Conservation (phyloP, 371 early-diverging fungal genomes). For the Mortierella sp. region DNA sequence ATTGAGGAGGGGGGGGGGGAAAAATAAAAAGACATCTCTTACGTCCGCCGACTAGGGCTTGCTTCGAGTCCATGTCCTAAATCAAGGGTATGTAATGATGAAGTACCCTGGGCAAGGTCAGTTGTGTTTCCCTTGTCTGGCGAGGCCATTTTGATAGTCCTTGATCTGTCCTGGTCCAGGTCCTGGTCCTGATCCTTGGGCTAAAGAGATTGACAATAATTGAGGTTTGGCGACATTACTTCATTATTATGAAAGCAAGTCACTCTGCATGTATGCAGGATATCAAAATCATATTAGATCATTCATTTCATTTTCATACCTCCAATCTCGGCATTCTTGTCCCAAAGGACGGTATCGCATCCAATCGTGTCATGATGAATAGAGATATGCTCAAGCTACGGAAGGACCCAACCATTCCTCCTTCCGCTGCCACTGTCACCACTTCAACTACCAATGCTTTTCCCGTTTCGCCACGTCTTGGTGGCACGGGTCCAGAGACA, state of each 20-base stretch:
- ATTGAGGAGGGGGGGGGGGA: neutral
- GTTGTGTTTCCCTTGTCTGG: slow-evolving; percentile 1
- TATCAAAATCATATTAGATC: neutral
- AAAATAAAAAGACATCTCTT: slow-evolving; percentile 2
- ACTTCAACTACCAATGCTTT: slow-evolving; percentile 38
- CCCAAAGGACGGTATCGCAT: neutral
- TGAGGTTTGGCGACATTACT: neutral
- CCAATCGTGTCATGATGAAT: slow-evolving; percentile 26
- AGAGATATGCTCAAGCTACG: slow-evolving; percentile 52
- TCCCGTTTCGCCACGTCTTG: slow-evolving; percentile 35
- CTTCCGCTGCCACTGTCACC: slow-evolving; percentile 42
- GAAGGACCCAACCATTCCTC: slow-evolving; percentile 50
- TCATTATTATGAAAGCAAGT: neutral
- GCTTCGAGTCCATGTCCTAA: slow-evolving; percentile 3
- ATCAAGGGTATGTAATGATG: neutral
- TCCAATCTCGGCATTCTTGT: neutral
- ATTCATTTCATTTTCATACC: neutral
- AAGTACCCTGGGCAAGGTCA: neutral
- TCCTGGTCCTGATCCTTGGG: neutral
- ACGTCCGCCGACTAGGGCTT: slow-evolving; percentile 14
- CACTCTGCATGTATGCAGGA: neutral
- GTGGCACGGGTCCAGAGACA: slow-evolving; percentile 4
- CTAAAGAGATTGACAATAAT: neutral
- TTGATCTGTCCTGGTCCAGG: neutral
- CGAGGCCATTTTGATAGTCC: slow-evolving; percentile 1